Percentiles rank a stretch among this genome's conserved stretches.
These are phyloP conservation scores for Planoprotostelium fungivorum DNA, from an alignment of 78 protist genomes.

Conservation along the genomic window DNA sequence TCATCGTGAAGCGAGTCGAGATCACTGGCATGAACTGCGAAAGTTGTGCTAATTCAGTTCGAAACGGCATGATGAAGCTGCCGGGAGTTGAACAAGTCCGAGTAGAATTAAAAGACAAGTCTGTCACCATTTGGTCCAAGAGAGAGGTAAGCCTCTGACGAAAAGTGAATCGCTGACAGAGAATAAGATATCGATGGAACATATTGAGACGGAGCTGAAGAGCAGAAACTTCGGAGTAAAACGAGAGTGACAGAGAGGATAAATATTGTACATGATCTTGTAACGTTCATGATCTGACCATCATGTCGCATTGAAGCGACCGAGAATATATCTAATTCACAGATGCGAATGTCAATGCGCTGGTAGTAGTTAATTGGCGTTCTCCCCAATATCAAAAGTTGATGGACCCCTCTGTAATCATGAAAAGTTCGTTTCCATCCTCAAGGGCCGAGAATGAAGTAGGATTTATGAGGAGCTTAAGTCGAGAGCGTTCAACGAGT, in stretches of 20 bases:
- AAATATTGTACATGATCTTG: too few species aligned
- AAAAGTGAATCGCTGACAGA: not conserved
- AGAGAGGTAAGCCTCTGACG: not conserved
- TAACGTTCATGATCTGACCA: too few species aligned
- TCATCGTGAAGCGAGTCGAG: not conserved
- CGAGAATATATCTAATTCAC: too few species aligned
- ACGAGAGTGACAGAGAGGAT: not conserved
- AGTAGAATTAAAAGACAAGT: not conserved
- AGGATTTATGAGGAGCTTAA: too few species aligned
- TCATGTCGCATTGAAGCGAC: too few species aligned
- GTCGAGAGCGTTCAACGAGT: too few species aligned
- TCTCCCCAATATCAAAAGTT: too few species aligned
- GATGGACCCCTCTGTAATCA: too few species aligned
- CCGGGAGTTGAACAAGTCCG: not conserved
- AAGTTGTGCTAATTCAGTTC: not conserved
- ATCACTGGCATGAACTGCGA: not conserved
- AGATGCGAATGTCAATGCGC: too few species aligned
- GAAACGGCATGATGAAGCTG: not conserved
- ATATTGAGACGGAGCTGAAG: not conserved
- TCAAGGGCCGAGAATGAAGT: too few species aligned
- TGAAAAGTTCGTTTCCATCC: too few species aligned
- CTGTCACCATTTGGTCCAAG: not conserved
- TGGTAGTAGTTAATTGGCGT: too few species aligned
- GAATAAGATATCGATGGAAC: not conserved
- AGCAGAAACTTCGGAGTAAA: not conserved